Conservation (phyloP, 805 yeast genomes). For the Lachancea sp. region DNA sequence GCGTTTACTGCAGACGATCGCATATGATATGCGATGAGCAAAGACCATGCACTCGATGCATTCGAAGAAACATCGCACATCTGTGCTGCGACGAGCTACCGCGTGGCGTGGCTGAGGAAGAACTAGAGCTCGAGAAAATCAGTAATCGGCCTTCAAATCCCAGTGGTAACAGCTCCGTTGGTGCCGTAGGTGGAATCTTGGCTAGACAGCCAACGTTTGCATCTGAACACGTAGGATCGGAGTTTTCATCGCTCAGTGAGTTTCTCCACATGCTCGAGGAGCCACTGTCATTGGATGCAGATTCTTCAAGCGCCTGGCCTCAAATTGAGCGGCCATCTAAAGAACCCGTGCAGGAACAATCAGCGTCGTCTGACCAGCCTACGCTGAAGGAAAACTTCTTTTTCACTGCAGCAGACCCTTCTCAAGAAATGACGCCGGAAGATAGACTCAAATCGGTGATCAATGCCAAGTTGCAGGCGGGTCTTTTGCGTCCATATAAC, state of each 20-base stretch:
- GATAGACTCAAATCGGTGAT: conserved; percentile 89
- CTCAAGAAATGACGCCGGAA: conserved; percentile 89
- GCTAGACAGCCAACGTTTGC: conserved; percentile 71
- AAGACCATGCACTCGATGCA: conserved; percentile 66
- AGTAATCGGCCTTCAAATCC: background rate
- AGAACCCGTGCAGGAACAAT: conserved; percentile 10
- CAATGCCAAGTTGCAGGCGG: conserved; percentile 91
- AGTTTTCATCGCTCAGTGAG: conserved; percentile 83
- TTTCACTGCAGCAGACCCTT: conserved; percentile 94
- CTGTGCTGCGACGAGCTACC: conserved; percentile 63
- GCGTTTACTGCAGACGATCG: conserved; percentile 86
- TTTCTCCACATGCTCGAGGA: conserved; percentile 87
- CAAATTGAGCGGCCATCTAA: background rate
- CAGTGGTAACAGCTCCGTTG: background rate
- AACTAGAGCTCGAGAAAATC: conserved; percentile 5
- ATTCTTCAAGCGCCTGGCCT: conserved; percentile 1
- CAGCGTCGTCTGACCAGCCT: conserved; percentile 40
- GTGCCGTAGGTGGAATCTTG: conserved; percentile 10
- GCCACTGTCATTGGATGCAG: conserved; percentile 38
- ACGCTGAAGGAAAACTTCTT: conserved; percentile 90
- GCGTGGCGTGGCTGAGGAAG: conserved; percentile 7
- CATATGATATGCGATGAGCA: conserved; percentile 89
- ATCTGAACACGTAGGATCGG: conserved; percentile 90
- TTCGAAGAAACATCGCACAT: conserved; percentile 83
- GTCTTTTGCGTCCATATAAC: conserved; percentile 83